Evolutionary conservation across 495 filamentous ascomycete species (phyloP), one percentile per base, ranked within the genome.

Genomic region (Baudoinia panamericana): DNA sequence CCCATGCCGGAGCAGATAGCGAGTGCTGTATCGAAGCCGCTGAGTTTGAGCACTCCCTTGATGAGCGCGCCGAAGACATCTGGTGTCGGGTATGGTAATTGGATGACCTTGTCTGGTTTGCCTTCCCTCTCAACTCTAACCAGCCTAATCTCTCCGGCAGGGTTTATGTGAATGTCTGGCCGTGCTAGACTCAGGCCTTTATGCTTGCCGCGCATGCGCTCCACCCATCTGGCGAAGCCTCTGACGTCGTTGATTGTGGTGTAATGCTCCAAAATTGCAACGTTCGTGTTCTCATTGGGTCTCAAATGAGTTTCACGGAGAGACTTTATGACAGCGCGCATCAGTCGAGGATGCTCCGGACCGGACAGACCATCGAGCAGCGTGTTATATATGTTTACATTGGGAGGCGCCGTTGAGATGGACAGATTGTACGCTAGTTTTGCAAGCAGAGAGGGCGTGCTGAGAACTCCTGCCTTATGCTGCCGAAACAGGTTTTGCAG

Each of bases 351-450:
- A 25, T 66, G 62, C 32, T 64, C 56, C 11, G 75, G 55, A 21
- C 61, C 57, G 26, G 67, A 67, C 30, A 87, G 72, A 20, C 65
- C 63, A 4, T 42, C 23, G 13, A 87, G 68, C 18, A 87, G 62
- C 22, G 66, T 61, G 49, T 83, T 83, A 61, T 76, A 84, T 9
- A 75, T 84, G 23, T 68, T 52, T 12, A 78, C 63, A 36, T 66
- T 67, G 2, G 80, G 79, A 4, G 76, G 68, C 3, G 68, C 56
- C 4, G 58, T 45, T 4, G 66, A 72, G 3, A 69, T 58, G 10
- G 83, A 63, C 2, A 87, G 56, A 55, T 80, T 78, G 51, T 76
- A 76, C 56, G 74, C 81, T 19, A 86, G 68, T 48, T 73, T 76
- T 2, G 64, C 67, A 7, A 78, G 54, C 21, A 63, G 20, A 1